phyloP scores from a whole-genome alignment of 192 early-diverging fungal genomes.

The Dissophora globulifera region DNA sequence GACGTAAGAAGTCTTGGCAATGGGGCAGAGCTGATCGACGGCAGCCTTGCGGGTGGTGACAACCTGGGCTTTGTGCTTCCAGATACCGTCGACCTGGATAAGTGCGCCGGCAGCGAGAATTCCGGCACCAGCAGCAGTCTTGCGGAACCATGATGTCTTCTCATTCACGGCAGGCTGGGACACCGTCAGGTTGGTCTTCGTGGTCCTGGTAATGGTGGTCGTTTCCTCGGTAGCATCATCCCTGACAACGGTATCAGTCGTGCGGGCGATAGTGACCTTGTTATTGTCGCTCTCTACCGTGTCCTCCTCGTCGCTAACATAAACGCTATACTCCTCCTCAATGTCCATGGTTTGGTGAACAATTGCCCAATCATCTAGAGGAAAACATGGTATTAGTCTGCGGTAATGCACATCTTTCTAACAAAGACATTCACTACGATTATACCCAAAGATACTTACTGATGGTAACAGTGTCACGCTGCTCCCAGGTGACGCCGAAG shows the following conservation, averaged over 20 bases:
- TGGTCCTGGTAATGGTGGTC: not conserved
- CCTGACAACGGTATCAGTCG: too few relatives aligned
- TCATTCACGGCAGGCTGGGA: conserved; percentile 13
- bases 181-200: not conserved
- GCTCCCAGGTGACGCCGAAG: conserved; percentile 31
- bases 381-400: not conserved
- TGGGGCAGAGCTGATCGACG: conserved; percentile 12
- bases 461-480: conserved; percentile 15
- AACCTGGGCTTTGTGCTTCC: conserved; percentile 23
- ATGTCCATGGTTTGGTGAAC: conserved; percentile 12
- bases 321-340: not conserved
- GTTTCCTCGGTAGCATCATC: conserved; percentile 16
- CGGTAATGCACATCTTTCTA: not conserved
- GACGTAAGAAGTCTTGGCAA: conserved; percentile 12
- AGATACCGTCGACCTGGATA: conserved; percentile 22
- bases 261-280: not conserved
- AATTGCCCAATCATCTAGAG: conserved; percentile 22
- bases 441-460: conserved; percentile 1
- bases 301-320: conserved; percentile 10
- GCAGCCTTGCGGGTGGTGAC: conserved; percentile 18
- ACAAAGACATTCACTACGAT: not conserved
- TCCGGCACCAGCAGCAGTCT: not conserved
- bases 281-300: not conserved
- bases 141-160: conserved; percentile 22
- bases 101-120: conserved; percentile 10